Percentiles rank a stretch among this genome's conserved stretches.
Evolutionary conservation across 2,329 filamentous ascomycete genomes (phyloP).

Genomic region (Ophiostoma quercus): DNA sequence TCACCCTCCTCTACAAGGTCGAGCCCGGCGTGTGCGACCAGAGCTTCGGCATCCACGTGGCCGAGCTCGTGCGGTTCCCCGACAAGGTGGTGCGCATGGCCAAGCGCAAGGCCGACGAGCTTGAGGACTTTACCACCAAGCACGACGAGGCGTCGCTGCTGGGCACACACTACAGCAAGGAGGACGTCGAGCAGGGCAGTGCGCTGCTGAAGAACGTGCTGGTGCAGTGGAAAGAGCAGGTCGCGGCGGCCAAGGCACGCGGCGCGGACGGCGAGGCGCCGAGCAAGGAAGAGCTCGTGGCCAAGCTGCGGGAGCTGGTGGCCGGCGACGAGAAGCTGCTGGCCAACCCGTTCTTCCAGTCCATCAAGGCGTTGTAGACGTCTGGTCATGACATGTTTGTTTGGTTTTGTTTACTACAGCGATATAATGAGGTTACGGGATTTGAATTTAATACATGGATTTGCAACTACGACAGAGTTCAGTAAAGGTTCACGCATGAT

Average conservation of each 20-base stretch:
- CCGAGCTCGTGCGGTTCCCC: constrained; percentile 91
- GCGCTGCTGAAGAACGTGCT: constrained; percentile 77
- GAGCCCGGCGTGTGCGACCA: constrained; percentile 94
- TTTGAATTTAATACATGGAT: neutral
- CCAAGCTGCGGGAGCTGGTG: constrained; percentile 74
- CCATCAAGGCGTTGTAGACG: constrained; percentile 49
- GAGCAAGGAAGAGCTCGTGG: constrained; percentile 70
- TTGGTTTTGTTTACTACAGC: neutral
- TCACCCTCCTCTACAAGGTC: constrained; percentile 94
- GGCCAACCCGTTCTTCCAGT: constrained; percentile 66
- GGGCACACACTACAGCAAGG: constrained; percentile 62
- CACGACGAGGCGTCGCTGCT: constrained; percentile 51
- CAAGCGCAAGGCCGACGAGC: constrained; percentile 95
- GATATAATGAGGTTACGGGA: constrained; percentile 4
- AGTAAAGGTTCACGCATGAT: neutral
- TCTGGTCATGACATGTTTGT: neutral
- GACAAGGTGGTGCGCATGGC: constrained; percentile 98
- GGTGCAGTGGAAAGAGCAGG: constrained; percentile 77
- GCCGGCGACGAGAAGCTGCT: constrained; percentile 61
- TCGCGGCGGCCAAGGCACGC: constrained; percentile 38
- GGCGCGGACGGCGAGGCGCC: constrained; percentile 41
- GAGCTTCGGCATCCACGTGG: constrained; percentile 96
- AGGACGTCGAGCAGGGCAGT: constrained; percentile 87
- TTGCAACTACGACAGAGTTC: neutral
- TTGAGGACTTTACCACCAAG: constrained; percentile 89